phyloP scores from a whole-genome alignment of 441 rosid species.

The Croton setiger region DNA sequence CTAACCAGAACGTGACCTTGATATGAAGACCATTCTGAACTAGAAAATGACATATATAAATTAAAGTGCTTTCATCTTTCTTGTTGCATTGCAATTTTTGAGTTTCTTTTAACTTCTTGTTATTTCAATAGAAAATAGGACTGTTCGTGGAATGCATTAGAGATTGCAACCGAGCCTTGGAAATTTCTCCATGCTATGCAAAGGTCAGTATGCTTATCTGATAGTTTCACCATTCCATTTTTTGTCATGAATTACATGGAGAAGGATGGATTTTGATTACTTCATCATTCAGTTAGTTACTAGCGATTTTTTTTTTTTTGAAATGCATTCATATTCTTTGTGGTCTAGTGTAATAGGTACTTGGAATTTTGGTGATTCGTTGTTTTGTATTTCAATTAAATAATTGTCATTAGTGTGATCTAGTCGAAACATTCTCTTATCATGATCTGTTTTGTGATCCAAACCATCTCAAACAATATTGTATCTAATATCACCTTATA shows the following conservation, averaged over 20 bases:
- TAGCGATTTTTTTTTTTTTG: background rate
- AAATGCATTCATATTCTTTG: background rate
- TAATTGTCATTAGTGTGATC: too few species aligned
- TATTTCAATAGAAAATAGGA: conserved; percentile 48
- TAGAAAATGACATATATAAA: background rate
- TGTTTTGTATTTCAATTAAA: too few species aligned
- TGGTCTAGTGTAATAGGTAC: background rate
- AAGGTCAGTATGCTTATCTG: conserved; percentile 47
- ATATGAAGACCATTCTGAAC: background rate
- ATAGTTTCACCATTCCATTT: background rate
- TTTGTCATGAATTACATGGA: background rate
- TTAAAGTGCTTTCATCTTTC: background rate
- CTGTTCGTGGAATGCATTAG: conserved; percentile 51
- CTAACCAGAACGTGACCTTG: background rate
- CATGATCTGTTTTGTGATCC: too few species aligned
- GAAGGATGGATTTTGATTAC: background rate
- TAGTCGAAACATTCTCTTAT: too few species aligned
- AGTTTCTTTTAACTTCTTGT: background rate
- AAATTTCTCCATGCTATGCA: conserved; percentile 57
- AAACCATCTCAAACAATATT: too few species aligned
- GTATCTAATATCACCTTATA: too few species aligned
- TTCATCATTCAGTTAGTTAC: background rate
- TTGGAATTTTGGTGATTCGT: too few species aligned
- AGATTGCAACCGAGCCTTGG: conserved; percentile 76
- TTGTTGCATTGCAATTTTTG: background rate